phyloP scores from a whole-genome alignment of 108 stramenopile species.

The Seminavis robusta region DNA sequence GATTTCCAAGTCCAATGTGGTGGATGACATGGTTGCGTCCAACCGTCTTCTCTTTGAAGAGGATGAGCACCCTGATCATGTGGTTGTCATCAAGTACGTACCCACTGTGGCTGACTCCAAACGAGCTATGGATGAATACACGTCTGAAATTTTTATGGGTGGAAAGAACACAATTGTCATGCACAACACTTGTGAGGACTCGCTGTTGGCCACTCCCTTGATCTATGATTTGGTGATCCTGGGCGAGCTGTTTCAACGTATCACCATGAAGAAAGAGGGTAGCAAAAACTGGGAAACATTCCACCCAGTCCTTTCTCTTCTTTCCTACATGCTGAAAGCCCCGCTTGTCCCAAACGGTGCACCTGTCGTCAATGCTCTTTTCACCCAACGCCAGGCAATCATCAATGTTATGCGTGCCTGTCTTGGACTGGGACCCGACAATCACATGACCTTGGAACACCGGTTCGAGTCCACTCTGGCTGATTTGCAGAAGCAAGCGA shows the following conservation, averaged over 20 bases:
- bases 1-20: constrained; percentile 97
- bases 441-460: constrained; percentile 96
- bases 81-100: constrained; percentile 97
- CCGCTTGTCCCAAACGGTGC: constrained; percentile 95
- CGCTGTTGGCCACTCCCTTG: constrained; percentile 93
- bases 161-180: constrained; percentile 97
- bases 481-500: constrained; percentile 27
- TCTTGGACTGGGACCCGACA: constrained; percentile 91
- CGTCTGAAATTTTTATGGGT: constrained; percentile 98
- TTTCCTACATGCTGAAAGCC: constrained; percentile 98
- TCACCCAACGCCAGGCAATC: constrained; percentile 90
- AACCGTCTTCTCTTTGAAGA: constrained; percentile 93
- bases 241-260: constrained; percentile 91
- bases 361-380: constrained; percentile 96
- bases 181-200: constrained; percentile 99
- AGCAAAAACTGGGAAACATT: constrained; percentile 75
- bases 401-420: constrained; percentile 96
- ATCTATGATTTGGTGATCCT: constrained; percentile 96
- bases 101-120: constrained; percentile 98
- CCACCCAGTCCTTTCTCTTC: constrained; percentile 91
- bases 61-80: constrained; percentile 98
- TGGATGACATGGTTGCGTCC: constrained; percentile 98
- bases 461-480: constrained; percentile 66
- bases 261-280: constrained; percentile 77
- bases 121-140: constrained; percentile 99